These are phyloP conservation scores for Paraconiothyrium sp. DNA, from an alignment of 2,329 filamentous ascomycete genomes.

Conservation along the genomic window DNA sequence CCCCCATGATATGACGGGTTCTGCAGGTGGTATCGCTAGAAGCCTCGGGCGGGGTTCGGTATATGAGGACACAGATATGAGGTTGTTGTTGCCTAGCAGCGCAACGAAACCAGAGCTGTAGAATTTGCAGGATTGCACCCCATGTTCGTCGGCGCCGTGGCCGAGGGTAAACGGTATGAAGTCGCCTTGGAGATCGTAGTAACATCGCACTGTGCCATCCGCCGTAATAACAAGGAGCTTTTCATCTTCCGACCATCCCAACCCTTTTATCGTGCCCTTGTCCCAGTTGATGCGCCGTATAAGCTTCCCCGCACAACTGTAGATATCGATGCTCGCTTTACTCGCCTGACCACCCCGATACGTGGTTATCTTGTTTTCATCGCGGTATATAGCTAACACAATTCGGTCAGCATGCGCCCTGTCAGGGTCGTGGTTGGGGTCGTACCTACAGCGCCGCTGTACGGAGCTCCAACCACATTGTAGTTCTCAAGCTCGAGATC, in stretches of 20 bases:
- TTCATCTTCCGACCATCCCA: slow-evolving; percentile 98
- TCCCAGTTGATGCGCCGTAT: slow-evolving; percentile 90
- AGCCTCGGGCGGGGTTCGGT: slow-evolving; percentile 87
- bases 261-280: slow-evolving; percentile 82
- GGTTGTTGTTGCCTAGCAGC: slow-evolving; percentile 84
- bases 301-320: slow-evolving; percentile 89
- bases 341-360: slow-evolving; percentile 76
- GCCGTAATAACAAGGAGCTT: slow-evolving; percentile 86
- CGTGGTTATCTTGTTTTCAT: slow-evolving; percentile 83
- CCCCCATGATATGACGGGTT: slow-evolving; percentile 86
- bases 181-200: slow-evolving; percentile 90
- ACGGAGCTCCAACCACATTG: slow-evolving; percentile 88
- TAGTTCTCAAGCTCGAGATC: slow-evolving; percentile 96
- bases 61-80: slow-evolving; percentile 89
- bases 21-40: slow-evolving; percentile 79
- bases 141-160: slow-evolving; percentile 84
- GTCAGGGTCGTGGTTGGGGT: not conserved
- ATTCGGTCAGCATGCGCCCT: slow-evolving; percentile 42
- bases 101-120: slow-evolving; percentile 94
- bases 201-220: slow-evolving; percentile 90
- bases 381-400: slow-evolving; percentile 81
- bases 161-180: slow-evolving; percentile 95
- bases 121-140: slow-evolving; percentile 89
- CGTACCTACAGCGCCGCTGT: slow-evolving; percentile 89
- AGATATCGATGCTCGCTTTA: slow-evolving; percentile 91